Percentiles rank a stretch among this genome's conserved stretches.
These are phyloP conservation scores for Capsicum baccatum DNA, from an alignment of 257 asterid species.

Conservation along the genomic window DNA sequence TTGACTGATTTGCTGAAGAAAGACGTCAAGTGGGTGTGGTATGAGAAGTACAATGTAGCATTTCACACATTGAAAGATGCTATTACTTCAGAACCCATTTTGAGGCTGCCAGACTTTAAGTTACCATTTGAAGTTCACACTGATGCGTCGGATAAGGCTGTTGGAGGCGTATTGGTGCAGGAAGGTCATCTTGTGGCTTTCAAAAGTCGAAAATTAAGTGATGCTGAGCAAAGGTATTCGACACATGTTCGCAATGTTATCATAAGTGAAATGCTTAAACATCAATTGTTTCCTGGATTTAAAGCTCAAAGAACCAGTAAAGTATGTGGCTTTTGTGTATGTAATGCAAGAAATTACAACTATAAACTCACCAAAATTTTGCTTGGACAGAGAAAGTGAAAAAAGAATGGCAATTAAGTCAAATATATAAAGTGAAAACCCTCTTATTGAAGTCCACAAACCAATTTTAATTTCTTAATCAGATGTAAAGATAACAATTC, in stretches of 20 bases:
- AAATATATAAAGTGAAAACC: neutral
- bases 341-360: neutral
- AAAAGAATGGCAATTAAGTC: neutral
- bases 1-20: no score
- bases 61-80: no score
- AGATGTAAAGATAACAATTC: neutral
- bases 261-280: neutral
- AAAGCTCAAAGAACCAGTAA: neutral
- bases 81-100: no score
- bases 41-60: no score
- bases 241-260: neutral
- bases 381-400: neutral
- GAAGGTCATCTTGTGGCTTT: no score
- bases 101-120: no score
- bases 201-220: no score
- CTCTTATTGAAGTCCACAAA: neutral
- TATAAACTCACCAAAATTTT: neutral
- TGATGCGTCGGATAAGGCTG: no score
- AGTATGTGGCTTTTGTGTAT: neutral
- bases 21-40: no score
- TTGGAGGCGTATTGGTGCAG: no score
- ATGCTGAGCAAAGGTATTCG: no score
- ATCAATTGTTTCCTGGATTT: neutral
- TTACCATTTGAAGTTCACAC: no score
- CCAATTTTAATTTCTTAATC: slow-evolving; percentile 14